Percentiles rank a stretch among this genome's conserved stretches.
Evolutionary conservation across 1,284 basidiomycete genomes (phyloP).

Genomic region (Xerocomus amazonicus): DNA sequence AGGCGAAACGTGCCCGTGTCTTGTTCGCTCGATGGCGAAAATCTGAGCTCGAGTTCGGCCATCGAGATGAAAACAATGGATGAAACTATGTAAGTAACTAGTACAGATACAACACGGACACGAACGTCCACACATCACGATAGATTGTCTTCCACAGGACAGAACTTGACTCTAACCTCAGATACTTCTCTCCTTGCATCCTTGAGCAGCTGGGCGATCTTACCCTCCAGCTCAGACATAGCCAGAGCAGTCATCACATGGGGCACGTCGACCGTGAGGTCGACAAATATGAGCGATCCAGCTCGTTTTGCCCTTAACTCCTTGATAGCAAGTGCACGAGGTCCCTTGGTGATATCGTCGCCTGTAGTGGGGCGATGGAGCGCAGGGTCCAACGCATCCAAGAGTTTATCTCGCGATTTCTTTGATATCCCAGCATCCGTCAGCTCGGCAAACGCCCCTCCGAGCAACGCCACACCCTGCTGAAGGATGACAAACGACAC

Average conservation of each 20-base stretch:
- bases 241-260: constrained; percentile 56
- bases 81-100: background rate
- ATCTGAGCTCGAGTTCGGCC: constrained; percentile 43
- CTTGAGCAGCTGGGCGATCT: constrained; percentile 61
- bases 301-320: constrained; percentile 75
- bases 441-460: constrained; percentile 76
- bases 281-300: constrained; percentile 72
- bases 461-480: constrained; percentile 75
- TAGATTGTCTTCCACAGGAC: constrained; percentile 36
- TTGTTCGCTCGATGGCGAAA: constrained; percentile 44
- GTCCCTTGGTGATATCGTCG: constrained; percentile 1
- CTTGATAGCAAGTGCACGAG: constrained; percentile 50
- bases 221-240: constrained; percentile 56
- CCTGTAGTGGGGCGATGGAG: constrained; percentile 31
- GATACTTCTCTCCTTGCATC: constrained; percentile 66
- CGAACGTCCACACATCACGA: constrained; percentile 4
- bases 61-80: constrained; percentile 9
- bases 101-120: background rate
- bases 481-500: constrained; percentile 88
- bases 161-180: constrained; percentile 76
- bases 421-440: constrained; percentile 80
- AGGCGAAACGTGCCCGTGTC: constrained; percentile 58
- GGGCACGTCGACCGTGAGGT: constrained; percentile 70
- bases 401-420: constrained; percentile 50
- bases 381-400: constrained; percentile 53